Evolutionary conservation across 305 asterid species (phyloP).

Genomic region (Solanum chacoense): DNA sequence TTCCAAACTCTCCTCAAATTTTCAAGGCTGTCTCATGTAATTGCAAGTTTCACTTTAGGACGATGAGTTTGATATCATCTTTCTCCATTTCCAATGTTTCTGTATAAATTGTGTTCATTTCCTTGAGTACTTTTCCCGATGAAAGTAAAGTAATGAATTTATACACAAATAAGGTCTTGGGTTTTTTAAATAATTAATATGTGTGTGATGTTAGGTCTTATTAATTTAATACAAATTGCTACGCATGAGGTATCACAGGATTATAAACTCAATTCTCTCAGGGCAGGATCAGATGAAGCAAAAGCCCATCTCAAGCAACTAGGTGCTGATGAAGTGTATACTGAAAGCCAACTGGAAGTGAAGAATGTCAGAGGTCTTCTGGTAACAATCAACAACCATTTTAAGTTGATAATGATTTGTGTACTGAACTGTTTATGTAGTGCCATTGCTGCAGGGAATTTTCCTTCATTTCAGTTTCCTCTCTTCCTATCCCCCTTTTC

Average conservation of each 20-base stretch:
- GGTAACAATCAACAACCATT: slow-evolving; percentile 33
- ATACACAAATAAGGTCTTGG: not conserved
- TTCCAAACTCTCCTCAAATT: not conserved
- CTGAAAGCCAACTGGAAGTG: slow-evolving; percentile 74
- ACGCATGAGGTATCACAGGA: not conserved
- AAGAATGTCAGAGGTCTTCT: slow-evolving; percentile 66
- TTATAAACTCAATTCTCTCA: slow-evolving; percentile 5
- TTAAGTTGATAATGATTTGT: not conserved
- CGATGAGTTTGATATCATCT: not conserved
- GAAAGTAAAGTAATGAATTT: not conserved
- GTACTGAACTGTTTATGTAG: not conserved
- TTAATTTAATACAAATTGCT: not conserved
- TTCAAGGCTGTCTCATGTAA: not conserved
- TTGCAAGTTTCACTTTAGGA: not conserved
- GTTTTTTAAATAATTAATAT: not conserved
- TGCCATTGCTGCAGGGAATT: not conserved
- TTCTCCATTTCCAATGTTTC: not conserved
- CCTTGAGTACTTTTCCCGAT: not conserved
- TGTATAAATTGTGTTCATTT: not conserved
- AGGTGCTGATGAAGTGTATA: slow-evolving; percentile 81
- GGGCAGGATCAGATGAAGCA: slow-evolving; percentile 80
- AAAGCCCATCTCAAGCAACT: slow-evolving; percentile 67
- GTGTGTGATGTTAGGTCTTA: not conserved
- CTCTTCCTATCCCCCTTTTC: not conserved
- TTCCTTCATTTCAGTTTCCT: not conserved